Evolutionary conservation across 805 yeast genomes (phyloP), one percentile per base, ranked within the genome.

Genomic region (Pichia deserticola): DNA sequence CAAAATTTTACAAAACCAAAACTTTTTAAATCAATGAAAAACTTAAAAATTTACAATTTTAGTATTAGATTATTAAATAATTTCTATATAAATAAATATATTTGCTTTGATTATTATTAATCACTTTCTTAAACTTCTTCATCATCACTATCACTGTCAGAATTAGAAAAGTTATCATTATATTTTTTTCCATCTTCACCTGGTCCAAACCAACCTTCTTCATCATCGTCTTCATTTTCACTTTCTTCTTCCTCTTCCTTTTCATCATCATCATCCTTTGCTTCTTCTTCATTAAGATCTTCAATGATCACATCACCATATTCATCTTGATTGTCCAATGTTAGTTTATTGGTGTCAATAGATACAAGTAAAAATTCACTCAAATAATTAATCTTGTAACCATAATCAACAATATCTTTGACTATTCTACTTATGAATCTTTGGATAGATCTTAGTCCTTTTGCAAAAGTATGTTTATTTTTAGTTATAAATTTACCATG

Each of bases 401-500:
- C 72, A 5, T 78, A 69, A 36, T 63, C 65, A 0, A 81, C 79
- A n/a, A 87, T 75, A 49, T 86, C 92, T 64, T 87, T 87, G 12
- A 86, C 90, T 12, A 82, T 69, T 59, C 88, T 76, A 44, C 79
- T 81, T 54, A 89, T 71, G 60, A 88, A 89, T 60, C 93, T 74
- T 60, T 83, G 95, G 9, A 89, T 68, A 1, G 86, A 76, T 57
- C 90, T 79, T 55, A 88, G 63, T 0, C 84, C 74, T 50, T 81
- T 77, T 3, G 81, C 72, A 58, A 84, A 86, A 47, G 79, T 76
- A 53, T 76, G 81, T 59, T 79, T 81, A 59, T 85, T 76, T 11
- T 65, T 65, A 39, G 78, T 74, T 47, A 93, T 84, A 64, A 78
- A 84, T 54, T 75, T 75, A 11, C 99, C 98, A 62, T 92, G 97